These are phyloP conservation scores for Castanea crenata DNA, from an alignment of 306 rosid genomes.

Conservation along the genomic window DNA sequence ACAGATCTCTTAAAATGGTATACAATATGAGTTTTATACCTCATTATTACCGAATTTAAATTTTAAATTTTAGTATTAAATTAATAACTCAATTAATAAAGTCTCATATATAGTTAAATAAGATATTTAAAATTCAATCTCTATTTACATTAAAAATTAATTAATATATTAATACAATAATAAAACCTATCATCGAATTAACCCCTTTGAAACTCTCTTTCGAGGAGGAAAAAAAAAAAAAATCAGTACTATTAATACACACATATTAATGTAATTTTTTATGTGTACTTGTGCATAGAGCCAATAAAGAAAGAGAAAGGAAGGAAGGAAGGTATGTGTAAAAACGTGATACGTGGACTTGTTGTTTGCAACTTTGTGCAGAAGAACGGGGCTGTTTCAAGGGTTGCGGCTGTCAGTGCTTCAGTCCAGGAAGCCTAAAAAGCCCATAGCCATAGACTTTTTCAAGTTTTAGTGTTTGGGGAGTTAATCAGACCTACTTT, in stretches of 20 bases:
- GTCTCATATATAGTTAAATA: too few species aligned
- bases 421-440: constrained; percentile 29
- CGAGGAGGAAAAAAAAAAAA: too few species aligned
- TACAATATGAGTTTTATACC: too few species aligned
- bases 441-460: background rate
- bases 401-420: constrained; percentile 68
- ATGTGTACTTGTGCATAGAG: background rate
- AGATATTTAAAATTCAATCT: accelerated
- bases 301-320: background rate
- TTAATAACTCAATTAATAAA: too few species aligned
- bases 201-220: too few species aligned
- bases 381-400: constrained; percentile 31
- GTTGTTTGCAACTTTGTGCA: too few species aligned
- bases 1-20: too few species aligned
- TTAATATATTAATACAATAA: accelerated
- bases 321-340: background rate
- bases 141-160: accelerated
- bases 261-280: background rate
- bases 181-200: accelerated
- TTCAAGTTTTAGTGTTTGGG: too few species aligned
- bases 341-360: constrained; percentile 9
- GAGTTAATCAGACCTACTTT: too few species aligned
- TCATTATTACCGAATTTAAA: accelerated
- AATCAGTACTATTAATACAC: too few species aligned
- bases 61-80: too few species aligned